Evolutionary conservation across 2,329 filamentous ascomycete species (phyloP), one percentile per base, ranked within the genome.

Genomic region (Fusarium duplospermum): DNA sequence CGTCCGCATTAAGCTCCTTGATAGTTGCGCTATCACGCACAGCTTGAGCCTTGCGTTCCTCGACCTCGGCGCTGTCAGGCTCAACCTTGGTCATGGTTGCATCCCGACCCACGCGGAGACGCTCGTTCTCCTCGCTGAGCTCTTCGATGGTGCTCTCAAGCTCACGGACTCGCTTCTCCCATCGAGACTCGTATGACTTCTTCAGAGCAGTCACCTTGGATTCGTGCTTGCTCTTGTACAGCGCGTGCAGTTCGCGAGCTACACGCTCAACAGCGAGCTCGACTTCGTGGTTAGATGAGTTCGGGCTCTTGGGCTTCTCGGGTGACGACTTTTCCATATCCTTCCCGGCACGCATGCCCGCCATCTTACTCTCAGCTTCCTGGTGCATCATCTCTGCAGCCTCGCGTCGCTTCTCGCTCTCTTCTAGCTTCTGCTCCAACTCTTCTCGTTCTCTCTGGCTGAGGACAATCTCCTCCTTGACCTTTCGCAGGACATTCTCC

Each of bases 191-290:
- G 84, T 98, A 93, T 71, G 89, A 92, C 84, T 92, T 92, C 85
- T 93, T 98, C 74, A 99, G 87, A 5, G 95, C 96, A 1, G 94
- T 90, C 52, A 98, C 96, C 86, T 99, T 99, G 72, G 92, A 94
- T 85, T 98, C 96, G 82, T 99, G 96, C 85, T 99, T 99, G 80
- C 93, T 92, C 86, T 98, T 98, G 89, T 99, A 99, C 13, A 98
- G 88, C 0, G 92, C 89, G 81, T 99, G 96, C 45, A 99, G 88
- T 80, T 99, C 96, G 33, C 94, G 90, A n/a, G 96, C 95, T 45
- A 98, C 95, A 75, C 95, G 94, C 83, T 98, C 94, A 24, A 96
- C 93, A 2, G 93, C 93, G 52, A 93, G 88, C 80, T 98, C 95
- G 59, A 98, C 93, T 73, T 97, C 94, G 75, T 85, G 81, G 77